These are phyloP conservation scores for Oryza meyeriana DNA, from an alignment of 176 grass and related monocot genomes.

Conservation along the genomic window DNA sequence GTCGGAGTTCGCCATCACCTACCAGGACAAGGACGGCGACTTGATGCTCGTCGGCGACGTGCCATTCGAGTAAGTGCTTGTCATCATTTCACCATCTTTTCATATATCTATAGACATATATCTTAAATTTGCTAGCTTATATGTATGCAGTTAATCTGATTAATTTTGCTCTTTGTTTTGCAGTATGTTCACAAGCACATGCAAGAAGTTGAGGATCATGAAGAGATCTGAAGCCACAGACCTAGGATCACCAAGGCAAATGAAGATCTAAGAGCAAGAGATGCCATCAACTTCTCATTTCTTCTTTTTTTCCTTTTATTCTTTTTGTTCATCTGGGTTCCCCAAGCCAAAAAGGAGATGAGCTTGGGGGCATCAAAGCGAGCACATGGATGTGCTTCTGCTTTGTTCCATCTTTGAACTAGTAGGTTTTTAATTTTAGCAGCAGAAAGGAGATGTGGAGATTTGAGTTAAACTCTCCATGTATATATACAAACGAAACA, in stretches of 20 bases:
- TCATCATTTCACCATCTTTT: not conserved
- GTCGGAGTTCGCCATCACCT: conserved; percentile 57
- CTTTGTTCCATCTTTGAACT: conserved; percentile 40
- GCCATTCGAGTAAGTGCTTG: conserved; percentile 57
- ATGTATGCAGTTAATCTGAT: not conserved
- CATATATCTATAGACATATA: not conserved
- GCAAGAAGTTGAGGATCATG: conserved; percentile 96
- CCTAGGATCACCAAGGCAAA: conserved; percentile 39
- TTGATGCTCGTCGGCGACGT: conserved; percentile 87
- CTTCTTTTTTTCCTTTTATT: not conserved
- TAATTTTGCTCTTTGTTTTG: not conserved
- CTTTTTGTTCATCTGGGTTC: conserved; percentile 38
- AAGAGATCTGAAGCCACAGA: conserved; percentile 84
- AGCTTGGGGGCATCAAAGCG: conserved; percentile 44
- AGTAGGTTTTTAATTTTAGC: conserved; percentile 38
- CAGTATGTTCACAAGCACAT: conserved; percentile 84
- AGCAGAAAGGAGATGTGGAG: conserved; percentile 45
- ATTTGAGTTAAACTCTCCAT: conserved; percentile 46
- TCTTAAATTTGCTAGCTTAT: not conserved
- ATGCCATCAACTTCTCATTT: conserved; percentile 6
- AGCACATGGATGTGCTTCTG: conserved; percentile 39
- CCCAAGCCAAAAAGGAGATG: conserved; percentile 45
- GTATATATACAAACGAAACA: conserved; percentile 58
- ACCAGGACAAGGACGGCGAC: conserved; percentile 85
- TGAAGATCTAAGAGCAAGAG: conserved; percentile 2